phyloP scores from a whole-genome alignment of 768 basidiomycete species.

The Lactarius quietus region DNA sequence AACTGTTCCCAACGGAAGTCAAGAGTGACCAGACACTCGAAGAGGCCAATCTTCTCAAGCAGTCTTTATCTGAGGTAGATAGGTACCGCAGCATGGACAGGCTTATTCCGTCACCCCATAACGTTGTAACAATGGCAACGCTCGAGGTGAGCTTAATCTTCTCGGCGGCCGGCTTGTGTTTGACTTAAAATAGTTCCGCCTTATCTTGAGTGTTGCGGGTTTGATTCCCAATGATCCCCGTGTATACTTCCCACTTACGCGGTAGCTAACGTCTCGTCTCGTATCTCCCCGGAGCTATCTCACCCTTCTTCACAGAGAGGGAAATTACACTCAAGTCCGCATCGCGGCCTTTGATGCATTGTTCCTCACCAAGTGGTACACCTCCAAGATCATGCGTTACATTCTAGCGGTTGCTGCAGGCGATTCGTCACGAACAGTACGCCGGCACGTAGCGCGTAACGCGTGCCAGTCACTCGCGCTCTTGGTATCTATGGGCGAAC shows the following conservation, averaged over 20 bases:
- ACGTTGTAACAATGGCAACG: slow-evolving; percentile 86
- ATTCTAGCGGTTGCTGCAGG: slow-evolving; percentile 81
- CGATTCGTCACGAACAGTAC: slow-evolving; percentile 78
- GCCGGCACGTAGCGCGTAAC: slow-evolving; percentile 82
- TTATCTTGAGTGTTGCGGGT: slow-evolving; percentile 71
- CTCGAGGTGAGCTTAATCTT: slow-evolving; percentile 59
- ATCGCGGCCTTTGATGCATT: slow-evolving; percentile 93
- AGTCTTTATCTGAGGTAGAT: slow-evolving; percentile 78
- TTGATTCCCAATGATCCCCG: slow-evolving; percentile 73
- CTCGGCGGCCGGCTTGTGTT: background rate
- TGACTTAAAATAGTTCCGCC: slow-evolving; percentile 58
- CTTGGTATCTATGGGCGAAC: slow-evolving; percentile 85
- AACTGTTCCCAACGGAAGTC: slow-evolving; percentile 66
- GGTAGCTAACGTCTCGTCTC: slow-evolving; percentile 46
- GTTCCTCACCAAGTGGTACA: slow-evolving; percentile 85
- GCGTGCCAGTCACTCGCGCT: slow-evolving; percentile 86
- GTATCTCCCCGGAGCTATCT: background rate
- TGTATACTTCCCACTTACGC: slow-evolving; percentile 82
- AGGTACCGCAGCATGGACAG: slow-evolving; percentile 94
- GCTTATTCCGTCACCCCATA: slow-evolving; percentile 90
- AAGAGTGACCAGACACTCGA: slow-evolving; percentile 63
- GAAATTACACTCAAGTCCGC: slow-evolving; percentile 89
- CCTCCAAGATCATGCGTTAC: slow-evolving; percentile 80
- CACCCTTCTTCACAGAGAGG: slow-evolving; percentile 57
- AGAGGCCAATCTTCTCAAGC: slow-evolving; percentile 65